Percentiles rank a stretch among this genome's conserved stretches.
phyloP scores from a whole-genome alignment of 805 yeast genomes.

The Blastobotrys muscicola region DNA sequence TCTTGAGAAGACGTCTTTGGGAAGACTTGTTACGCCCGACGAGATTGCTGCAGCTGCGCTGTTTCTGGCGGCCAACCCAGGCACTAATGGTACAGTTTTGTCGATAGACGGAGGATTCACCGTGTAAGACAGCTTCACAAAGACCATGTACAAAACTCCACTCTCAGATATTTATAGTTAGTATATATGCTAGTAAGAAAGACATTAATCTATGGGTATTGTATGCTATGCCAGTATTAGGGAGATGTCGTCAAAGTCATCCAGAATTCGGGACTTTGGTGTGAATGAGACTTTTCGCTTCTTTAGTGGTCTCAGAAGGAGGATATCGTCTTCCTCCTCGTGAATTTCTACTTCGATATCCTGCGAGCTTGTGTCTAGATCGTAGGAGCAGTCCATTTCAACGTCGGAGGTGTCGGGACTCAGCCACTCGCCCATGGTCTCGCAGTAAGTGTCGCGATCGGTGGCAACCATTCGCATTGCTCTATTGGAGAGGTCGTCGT shows the following conservation, averaged over 20 bases:
- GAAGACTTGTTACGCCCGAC: conserved; percentile 7
- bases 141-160: no score
- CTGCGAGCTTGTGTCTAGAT: no score
- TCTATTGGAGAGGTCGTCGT: no score
- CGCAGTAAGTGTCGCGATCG: no score
- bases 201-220: neutral
- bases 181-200: neutral
- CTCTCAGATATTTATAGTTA: neutral
- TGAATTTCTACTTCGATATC: no score
- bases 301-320: neutral
- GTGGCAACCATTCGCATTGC: no score
- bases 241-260: conserved; percentile 1
- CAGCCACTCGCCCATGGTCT: no score
- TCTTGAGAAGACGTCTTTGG: conserved; percentile 6
- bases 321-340: neutral
- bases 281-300: neutral
- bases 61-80: conserved; percentile 8
- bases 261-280: neutral
- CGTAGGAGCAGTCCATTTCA: no score
- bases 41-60: conserved; percentile 17
- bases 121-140: no score
- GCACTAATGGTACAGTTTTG: conserved; percentile 12
- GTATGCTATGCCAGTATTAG: no score
- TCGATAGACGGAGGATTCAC: conserved; percentile 16
- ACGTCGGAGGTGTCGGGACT: no score